Conservation (phyloP, 257 asterid species). For the Solanum chaucha region DNA sequence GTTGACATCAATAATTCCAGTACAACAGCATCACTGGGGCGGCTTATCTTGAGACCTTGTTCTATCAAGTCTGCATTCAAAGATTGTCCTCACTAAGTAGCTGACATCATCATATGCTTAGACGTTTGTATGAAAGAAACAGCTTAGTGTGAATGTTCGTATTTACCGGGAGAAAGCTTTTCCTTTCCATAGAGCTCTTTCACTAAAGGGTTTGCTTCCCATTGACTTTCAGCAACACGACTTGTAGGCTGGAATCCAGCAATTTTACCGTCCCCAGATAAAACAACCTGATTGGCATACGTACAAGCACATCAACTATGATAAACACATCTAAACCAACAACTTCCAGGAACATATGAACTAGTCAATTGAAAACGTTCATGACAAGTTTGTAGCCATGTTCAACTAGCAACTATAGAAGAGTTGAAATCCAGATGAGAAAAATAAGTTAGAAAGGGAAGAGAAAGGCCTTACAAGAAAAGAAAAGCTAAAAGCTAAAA, state of each 20-base stretch:
- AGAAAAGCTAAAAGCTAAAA: neutral
- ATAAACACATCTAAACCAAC: neutral
- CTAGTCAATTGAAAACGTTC: neutral
- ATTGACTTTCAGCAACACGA: constrained; percentile 69
- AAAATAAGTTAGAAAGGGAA: neutral
- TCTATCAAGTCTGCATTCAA: constrained; percentile 57
- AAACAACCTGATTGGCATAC: constrained; percentile 35
- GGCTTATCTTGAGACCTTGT: constrained; percentile 47
- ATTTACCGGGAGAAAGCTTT: constrained; percentile 65
- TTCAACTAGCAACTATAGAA: neutral
- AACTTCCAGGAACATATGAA: neutral
- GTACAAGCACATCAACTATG: neutral
- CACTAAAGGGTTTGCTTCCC: constrained; percentile 81
- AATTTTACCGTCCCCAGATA: constrained; percentile 45
- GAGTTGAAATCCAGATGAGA: neutral
- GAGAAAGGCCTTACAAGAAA: neutral
- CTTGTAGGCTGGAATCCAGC: constrained; percentile 74
- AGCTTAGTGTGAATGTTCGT: neutral
- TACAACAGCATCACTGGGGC: constrained; percentile 31
- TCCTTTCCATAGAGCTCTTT: constrained; percentile 62
- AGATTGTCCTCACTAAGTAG: neutral
- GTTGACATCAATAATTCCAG: constrained; percentile 64
- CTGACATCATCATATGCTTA: neutral
- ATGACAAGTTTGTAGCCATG: neutral
- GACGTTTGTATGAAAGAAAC: neutral